A percentile compares a stretch with the other conserved stretches of the same genome.
phyloP scores from a whole-genome alignment of 257 asterid species.

The Striga asiatica region DNA sequence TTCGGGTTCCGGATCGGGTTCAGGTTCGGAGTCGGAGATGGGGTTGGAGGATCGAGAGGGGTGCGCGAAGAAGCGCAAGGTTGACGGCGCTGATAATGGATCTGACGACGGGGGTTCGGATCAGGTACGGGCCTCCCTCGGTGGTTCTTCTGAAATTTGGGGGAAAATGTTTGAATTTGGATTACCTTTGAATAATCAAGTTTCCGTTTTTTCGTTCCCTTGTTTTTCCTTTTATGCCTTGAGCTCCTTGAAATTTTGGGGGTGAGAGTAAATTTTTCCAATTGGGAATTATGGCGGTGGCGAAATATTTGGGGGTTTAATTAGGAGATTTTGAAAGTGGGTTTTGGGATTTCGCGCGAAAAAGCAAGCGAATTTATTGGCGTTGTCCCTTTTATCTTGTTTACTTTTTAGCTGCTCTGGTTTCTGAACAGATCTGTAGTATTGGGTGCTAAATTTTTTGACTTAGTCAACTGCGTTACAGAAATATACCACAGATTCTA shows the following conservation, averaged over 20 bases:
- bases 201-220: neutral
- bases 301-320: constrained; percentile 12
- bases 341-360: constrained; percentile 65
- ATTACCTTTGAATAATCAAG: neutral
- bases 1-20: constrained; percentile 43
- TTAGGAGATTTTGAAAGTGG: constrained; percentile 25
- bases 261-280: constrained; percentile 13
- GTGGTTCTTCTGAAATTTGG: constrained; percentile 5
- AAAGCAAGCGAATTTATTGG: constrained; percentile 1
- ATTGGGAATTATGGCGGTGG: constrained; percentile 33
- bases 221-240: neutral
- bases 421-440: constrained; percentile 49
- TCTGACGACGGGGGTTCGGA: constrained; percentile 47
- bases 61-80: constrained; percentile 35
- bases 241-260: constrained; percentile 11
- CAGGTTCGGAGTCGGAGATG: constrained; percentile 28
- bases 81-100: constrained; percentile 51
- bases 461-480: constrained; percentile 34
- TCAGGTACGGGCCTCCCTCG: constrained; percentile 37
- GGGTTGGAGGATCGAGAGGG: constrained; percentile 40
- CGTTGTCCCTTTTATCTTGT: constrained; percentile 13
- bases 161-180: constrained; percentile 5
- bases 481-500: constrained; percentile 8
- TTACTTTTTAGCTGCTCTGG: constrained; percentile 24
- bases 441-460: constrained; percentile 34